These are phyloP conservation scores for Exophiala lecanii-corni DNA, from an alignment of 2,329 filamentous ascomycete species.

Conservation along the genomic window DNA sequence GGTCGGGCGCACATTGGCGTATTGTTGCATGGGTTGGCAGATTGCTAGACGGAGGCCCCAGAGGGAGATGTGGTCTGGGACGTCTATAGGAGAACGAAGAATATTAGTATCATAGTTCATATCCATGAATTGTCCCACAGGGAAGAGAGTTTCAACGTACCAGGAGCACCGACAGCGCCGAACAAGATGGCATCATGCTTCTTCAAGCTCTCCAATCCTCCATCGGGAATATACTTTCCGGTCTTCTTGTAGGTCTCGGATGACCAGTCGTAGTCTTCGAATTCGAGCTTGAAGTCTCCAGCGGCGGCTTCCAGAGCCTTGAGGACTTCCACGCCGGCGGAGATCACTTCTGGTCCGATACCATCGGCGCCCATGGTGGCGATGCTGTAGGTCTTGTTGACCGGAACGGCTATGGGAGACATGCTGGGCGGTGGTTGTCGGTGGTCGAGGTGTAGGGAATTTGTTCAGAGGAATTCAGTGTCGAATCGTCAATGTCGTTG, in stretches of 20 bases:
- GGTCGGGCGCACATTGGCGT: slow-evolving; percentile 63
- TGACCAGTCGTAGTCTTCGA: slow-evolving; percentile 62
- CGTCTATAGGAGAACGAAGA: slow-evolving; percentile 38
- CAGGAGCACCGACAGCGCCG: slow-evolving; percentile 61
- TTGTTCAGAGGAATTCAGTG: no score
- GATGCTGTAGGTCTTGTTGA: slow-evolving; percentile 34
- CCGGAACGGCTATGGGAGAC: slow-evolving; percentile 2
- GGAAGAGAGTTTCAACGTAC: slow-evolving; percentile 27
- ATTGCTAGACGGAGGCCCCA: slow-evolving; percentile 65
- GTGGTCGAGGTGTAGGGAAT: no score
- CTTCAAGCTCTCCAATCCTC: slow-evolving; percentile 53
- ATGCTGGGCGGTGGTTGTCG: not conserved
- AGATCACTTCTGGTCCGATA: slow-evolving; percentile 64
- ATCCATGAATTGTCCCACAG: no score
- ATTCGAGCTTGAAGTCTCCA: slow-evolving; percentile 56
- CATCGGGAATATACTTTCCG: slow-evolving; percentile 61
- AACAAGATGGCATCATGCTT: slow-evolving; percentile 64
- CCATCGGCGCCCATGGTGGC: slow-evolving; percentile 66
- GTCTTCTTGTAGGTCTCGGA: slow-evolving; percentile 62
- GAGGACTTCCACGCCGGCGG: slow-evolving; percentile 59
- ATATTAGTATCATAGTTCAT: no score
- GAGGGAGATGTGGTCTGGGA: slow-evolving; percentile 63
- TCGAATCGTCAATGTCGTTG: no score
- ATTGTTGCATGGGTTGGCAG: slow-evolving; percentile 63
- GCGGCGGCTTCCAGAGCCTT: slow-evolving; percentile 44